Percentiles rank a stretch among this genome's conserved stretches.
Evolutionary conservation across 768 basidiomycete species (phyloP).

Genomic region (Boletus rubropictus): DNA sequence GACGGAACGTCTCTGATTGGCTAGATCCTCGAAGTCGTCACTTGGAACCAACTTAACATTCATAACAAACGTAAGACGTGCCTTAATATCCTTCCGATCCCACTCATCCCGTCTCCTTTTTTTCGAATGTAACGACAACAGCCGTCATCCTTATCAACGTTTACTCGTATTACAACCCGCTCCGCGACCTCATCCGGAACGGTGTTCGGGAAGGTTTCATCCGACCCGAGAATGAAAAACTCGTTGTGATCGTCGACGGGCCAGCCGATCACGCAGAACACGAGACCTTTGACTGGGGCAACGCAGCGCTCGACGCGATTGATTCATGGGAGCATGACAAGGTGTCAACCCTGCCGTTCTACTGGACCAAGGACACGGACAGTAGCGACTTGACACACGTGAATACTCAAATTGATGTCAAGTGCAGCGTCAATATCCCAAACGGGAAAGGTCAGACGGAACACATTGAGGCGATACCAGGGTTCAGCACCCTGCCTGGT

Average conservation of each 20-base stretch:
- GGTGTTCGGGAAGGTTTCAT: slow-evolving; percentile 75
- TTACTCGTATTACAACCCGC: slow-evolving; percentile 72
- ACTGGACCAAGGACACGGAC: slow-evolving; percentile 44
- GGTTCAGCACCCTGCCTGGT: slow-evolving; percentile 18
- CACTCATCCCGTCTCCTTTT: not conserved
- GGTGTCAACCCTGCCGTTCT: slow-evolving; percentile 34
- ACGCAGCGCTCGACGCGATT: slow-evolving; percentile 57
- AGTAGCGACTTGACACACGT: slow-evolving; percentile 27
- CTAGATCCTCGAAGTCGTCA: slow-evolving; percentile 84
- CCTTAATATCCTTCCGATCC: not conserved
- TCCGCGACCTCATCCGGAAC: slow-evolving; percentile 67
- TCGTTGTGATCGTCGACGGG: slow-evolving; percentile 75
- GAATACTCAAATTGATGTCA: not conserved
- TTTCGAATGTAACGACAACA: slow-evolving; percentile 27
- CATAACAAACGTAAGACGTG: slow-evolving; percentile 67
- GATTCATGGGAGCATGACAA: slow-evolving; percentile 49
- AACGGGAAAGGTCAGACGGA: slow-evolving; percentile 13
- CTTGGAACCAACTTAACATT: slow-evolving; percentile 91
- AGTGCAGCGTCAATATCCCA: not conserved
- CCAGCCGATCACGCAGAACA: slow-evolving; percentile 50
- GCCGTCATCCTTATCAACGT: slow-evolving; percentile 88
- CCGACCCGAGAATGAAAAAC: slow-evolving; percentile 46
- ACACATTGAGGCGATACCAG: slow-evolving; percentile 19
- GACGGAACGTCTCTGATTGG: slow-evolving; percentile 1
- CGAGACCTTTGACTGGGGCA: slow-evolving; percentile 71